Base-by-base conservation (phyloP, 495 filamentous ascomycete species). In the Talaromyces thailandensis region DNA sequence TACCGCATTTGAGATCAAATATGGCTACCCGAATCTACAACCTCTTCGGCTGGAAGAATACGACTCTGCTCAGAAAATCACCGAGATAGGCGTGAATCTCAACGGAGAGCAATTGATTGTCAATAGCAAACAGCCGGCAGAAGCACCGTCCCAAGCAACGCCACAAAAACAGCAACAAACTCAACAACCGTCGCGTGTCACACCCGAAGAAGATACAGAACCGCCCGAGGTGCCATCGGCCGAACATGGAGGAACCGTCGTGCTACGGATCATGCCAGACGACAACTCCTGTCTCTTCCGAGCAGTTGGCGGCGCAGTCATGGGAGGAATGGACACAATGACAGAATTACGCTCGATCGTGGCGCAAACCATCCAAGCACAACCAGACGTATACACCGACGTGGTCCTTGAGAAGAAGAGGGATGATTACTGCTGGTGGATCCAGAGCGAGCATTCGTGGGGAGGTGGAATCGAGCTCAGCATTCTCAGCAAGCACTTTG, bases 241-340 rank as follows among this genome's bases (percentile, higher is more conserved):
- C 24, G 75, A 80, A 23, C 85, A 83, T 59, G 76, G 76, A 9
- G 86, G 86, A 26, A 89, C 84, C 0, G 74, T 92, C 26, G 86
- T 96, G 29, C 84, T 97, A 5, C 87, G 94, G 2, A 91, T 98
- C 35, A 97, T 98, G 94, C 91, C 93, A 9, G 94, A 97, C 69
- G 94, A 98, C 71, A 97, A 97, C 73, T 89, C 86, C 51, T 98
- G 94, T 73, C 86, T 98, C 63, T 98, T 98, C 73, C 88, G 92
- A 9, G 94, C 95, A 0, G 82, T 98, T 25, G 86, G 87, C 58
- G 87, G 86, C 58, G 90, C 91, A 3, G 81, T 96, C 21, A 82
- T 90, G 62, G 86, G 86, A 45, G 79, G 78, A 6, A 83, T 89
- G 68, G 86, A 92, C 64, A 77, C 81, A n/a, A 89, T 89, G 79